Evolutionary conservation across 768 basidiomycete species (phyloP).

Genomic region (Tephrocybe rancida): DNA sequence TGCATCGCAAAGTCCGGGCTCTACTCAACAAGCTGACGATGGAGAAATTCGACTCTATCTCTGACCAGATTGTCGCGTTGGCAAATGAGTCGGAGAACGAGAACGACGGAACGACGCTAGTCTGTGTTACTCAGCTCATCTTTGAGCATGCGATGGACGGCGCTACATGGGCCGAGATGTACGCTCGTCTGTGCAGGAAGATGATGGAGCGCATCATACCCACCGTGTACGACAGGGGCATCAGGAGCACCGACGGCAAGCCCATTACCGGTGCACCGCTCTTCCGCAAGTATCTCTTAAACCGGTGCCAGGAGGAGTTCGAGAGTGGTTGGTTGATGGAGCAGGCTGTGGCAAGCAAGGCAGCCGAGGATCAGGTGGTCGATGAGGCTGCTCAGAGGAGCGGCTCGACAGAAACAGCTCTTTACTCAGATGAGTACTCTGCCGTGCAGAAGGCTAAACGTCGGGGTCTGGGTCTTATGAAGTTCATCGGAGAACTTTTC

Average conservation of each 20-base stretch:
- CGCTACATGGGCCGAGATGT: constrained; percentile 96
- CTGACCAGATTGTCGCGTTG: constrained; percentile 93
- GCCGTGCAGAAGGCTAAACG: constrained; percentile 97
- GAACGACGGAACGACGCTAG: constrained; percentile 91
- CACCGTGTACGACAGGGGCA: constrained; percentile 86
- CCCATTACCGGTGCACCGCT: constrained; percentile 92
- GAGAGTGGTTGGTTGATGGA: constrained; percentile 94
- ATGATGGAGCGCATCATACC: constrained; percentile 93
- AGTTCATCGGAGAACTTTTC: constrained; percentile 98
- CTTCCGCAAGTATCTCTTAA: constrained; percentile 96
- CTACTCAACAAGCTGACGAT: constrained; percentile 95
- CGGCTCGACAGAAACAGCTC: constrained; percentile 63
- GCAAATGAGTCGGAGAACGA: constrained; percentile 93
- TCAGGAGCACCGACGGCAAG: constrained; percentile 79
- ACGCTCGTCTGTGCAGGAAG: constrained; percentile 91
- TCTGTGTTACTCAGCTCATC: constrained; percentile 93
- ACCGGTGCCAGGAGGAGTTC: constrained; percentile 97
- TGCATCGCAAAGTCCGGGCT: constrained; percentile 90
- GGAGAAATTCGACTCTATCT: constrained; percentile 96
- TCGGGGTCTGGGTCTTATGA: constrained; percentile 94
- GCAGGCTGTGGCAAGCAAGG: constrained; percentile 82
- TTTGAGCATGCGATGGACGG: constrained; percentile 99
- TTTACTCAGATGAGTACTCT: constrained; percentile 96
- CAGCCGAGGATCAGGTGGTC: constrained; percentile 80
- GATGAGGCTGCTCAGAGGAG: constrained; percentile 66